Evolutionary conservation across 345 rosid species (phyloP).

Genomic region (Triadica sebifera): DNA sequence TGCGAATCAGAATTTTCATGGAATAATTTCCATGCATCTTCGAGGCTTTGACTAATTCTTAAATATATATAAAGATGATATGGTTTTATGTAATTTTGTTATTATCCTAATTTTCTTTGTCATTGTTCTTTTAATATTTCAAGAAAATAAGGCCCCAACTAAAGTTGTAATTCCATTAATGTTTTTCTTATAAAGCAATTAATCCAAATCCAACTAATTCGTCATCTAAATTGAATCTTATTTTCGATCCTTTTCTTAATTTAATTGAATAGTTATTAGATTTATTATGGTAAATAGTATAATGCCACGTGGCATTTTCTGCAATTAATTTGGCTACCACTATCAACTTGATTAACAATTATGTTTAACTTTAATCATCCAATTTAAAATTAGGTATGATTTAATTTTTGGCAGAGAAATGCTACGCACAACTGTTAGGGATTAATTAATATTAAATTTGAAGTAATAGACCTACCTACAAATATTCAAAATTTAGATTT

Average conservation of each 20-base stretch:
- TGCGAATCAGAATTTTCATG: not conserved
- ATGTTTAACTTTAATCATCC: not conserved
- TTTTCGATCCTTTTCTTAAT: not conserved
- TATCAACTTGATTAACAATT: not conserved
- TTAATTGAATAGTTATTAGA: not conserved
- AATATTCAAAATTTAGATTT: no score
- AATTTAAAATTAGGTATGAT: no score
- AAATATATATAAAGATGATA: not conserved
- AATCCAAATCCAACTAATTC: not conserved
- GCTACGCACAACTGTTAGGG: no score
- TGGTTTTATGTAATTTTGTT: not conserved
- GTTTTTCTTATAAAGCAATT: not conserved
- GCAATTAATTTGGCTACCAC: not conserved
- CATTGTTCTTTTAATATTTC: not conserved
- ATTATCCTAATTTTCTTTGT: not conserved
- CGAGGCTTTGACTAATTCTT: constrained; percentile 1
- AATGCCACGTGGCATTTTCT: not conserved
- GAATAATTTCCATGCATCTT: not conserved
- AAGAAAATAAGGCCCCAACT: not conserved
- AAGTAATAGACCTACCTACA: no score
- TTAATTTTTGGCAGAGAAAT: no score
- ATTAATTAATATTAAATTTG: no score
- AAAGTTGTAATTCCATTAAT: not conserved
- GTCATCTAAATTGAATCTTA: not conserved
- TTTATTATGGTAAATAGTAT: no score